Conservation (phyloP, 2,329 filamentous ascomycete genomes). For the Exophiala spinifera region DNA sequence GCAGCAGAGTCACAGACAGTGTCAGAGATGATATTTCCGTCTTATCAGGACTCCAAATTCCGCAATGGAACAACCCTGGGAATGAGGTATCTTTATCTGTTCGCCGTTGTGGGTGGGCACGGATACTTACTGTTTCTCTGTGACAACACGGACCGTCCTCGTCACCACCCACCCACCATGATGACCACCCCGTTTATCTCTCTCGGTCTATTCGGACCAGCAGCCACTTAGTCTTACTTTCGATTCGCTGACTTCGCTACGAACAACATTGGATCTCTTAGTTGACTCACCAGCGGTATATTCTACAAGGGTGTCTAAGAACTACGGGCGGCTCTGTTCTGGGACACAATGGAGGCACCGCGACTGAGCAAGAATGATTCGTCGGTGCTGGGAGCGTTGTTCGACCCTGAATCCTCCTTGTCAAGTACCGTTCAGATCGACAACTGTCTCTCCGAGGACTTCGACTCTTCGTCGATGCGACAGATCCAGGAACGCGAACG, state of each 20-base stretch:
- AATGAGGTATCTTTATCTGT: not conserved
- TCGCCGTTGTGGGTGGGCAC: not conserved
- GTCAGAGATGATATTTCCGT: too few species aligned
- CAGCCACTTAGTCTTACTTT: not conserved
- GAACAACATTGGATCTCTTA: too few species aligned
- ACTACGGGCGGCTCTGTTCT: too few species aligned
- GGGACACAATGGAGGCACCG: not conserved
- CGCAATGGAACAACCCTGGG: not conserved
- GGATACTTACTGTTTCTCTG: not conserved
- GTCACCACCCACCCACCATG: not conserved
- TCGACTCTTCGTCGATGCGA: constrained; percentile 39
- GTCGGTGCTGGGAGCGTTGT: constrained; percentile 46
- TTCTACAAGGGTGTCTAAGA: too few species aligned
- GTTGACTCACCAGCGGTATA: too few species aligned
- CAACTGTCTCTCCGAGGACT: constrained; percentile 40
- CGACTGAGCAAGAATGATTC: constrained; percentile 43
- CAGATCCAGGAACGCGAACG: constrained; percentile 40
- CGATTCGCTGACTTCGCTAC: too few species aligned
- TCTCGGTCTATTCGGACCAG: too few species aligned
- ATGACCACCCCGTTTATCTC: too few species aligned
- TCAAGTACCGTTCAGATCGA: constrained; percentile 32
- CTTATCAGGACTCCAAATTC: too few species aligned
- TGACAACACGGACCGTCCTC: not conserved
- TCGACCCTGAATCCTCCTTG: constrained; percentile 42
- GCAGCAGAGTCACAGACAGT: not conserved